These are phyloP conservation scores for Lactifluus subvellereus DNA, from an alignment of 768 basidiomycete genomes.

Conservation along the genomic window DNA sequence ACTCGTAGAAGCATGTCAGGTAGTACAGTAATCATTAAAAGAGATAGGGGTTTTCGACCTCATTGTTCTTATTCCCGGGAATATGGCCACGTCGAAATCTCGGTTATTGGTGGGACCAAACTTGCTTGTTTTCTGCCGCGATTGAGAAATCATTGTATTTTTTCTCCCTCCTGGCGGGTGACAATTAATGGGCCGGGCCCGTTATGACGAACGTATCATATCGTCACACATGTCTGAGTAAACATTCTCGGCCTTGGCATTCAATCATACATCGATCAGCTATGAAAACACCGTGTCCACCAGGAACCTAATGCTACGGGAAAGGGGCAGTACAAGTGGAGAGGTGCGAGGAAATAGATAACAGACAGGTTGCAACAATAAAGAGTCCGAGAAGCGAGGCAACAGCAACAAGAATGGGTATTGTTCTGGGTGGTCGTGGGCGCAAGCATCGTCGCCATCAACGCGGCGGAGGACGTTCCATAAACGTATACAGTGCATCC, in stretches of 20 bases:
- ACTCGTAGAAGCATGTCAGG: slow-evolving; percentile 20
- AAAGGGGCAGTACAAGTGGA: slow-evolving; percentile 22
- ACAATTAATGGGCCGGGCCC: slow-evolving; percentile 7
- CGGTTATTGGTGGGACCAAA: slow-evolving; percentile 16
- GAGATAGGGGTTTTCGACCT: slow-evolving; percentile 20
- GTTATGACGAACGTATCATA: slow-evolving; percentile 7
- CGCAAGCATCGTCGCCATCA: slow-evolving; percentile 26
- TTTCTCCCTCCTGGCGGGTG: slow-evolving; percentile 7
- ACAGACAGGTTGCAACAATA: slow-evolving; percentile 21
- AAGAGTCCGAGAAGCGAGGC: slow-evolving; percentile 27
- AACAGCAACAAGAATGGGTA: slow-evolving; percentile 33
- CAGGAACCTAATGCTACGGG: slow-evolving; percentile 24
- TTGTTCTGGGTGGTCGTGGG: slow-evolving; percentile 33
- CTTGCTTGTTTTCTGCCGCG: slow-evolving; percentile 21
- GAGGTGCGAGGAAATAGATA: slow-evolving; percentile 20
- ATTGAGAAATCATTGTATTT: slow-evolving; percentile 13
- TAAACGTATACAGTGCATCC: slow-evolving; percentile 32
- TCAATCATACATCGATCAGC: slow-evolving; percentile 23
- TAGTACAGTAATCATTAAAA: slow-evolving; percentile 12
- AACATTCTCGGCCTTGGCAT: slow-evolving; percentile 20
- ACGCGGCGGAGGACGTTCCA: slow-evolving; percentile 23
- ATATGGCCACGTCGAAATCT: slow-evolving; percentile 16
- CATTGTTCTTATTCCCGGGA: slow-evolving; percentile 20
- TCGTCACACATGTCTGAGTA: slow-evolving; percentile 12
- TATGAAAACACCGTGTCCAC: slow-evolving; percentile 27